Evolutionary conservation across 2,329 filamentous ascomycete genomes (phyloP), one percentile per base, ranked within the genome.

Genomic region (Fusarium vanettenii): DNA sequence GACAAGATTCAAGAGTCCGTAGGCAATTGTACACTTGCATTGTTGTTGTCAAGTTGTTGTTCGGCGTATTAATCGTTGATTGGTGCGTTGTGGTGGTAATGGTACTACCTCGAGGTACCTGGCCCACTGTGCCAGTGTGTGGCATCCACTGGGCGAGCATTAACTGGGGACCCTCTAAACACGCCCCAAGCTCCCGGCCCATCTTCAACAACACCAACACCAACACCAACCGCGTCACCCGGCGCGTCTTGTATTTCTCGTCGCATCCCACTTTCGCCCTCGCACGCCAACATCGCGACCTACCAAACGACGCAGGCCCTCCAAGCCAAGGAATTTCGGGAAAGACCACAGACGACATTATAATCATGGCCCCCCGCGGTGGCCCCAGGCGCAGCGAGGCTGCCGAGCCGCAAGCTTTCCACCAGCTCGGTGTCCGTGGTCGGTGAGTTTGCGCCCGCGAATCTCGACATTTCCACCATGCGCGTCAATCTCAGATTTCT

Each of bases 391-490:
- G 81, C 70, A 76, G 77, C 61, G 78, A 80, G 63, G 78, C 74
- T 62, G 70, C 76, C 62, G 79, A 81, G 69, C 79, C 79, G 27
- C 77, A 83, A 71, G 81, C 76, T 50, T 76, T 83, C 66, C 78
- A 83, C 70, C 76, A 81, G 74, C 77, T 84, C 18, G 81, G 84
- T 55, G 75, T 80, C 31, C 81, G 79, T 66, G 84, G 84, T 70
- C 83, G 84, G 84, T 85, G 79, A 50, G 83, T 81, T 27, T 56
- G 43, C 60, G 62, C 60, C n/a, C 39, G 22, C 52, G 11, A 50
- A 70, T 61, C 27, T 60, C 56, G 18, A 37, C 10, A 60, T 25
- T 6, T 10, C 25, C 27, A 20, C 16, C 13, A 59, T 59, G 56
- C 50, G 45, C 55, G 16, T 37, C 13, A 3, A 5, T 29, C 22